Evolutionary conservation across 805 yeast species (phyloP), one percentile per base, ranked within the genome.

Genomic region (Wickerhamomyces bovis): DNA sequence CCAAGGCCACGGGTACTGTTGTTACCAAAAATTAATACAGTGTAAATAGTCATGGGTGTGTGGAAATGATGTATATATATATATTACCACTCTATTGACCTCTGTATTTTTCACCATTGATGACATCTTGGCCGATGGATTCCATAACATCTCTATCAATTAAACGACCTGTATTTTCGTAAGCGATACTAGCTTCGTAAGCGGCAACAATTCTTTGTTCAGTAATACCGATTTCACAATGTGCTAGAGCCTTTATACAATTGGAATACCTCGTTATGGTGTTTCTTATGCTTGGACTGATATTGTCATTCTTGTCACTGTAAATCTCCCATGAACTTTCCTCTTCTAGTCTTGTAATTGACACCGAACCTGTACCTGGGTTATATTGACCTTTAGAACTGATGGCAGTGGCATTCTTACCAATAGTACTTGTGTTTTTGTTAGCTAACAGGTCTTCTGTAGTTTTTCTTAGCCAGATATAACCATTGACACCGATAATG

Each of bases 241-340:
- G 76, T n/a, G 88, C 85, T 50, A 94, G 71, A 0, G 95, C 92
- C 58, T 79, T 78, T 44, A 94, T 72, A 53, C 94, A 90, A 63
- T 89, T 89, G 44, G 84, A 77, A 64, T 94, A 94, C 51, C 98
- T 73, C 2, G 95, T 76, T 28, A 94, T 90, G 8, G 89, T 84
- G 50, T 76, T 78, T 53, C 92, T 78, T 16, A 80, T 72, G 16
- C 77, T 70, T 25, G 72, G 66, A 6, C 85, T 69, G 19, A 94
- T 81, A 19, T 68, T 67, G 52, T 89, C 96, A 62, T 94, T 95
- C 49, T 77, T 76, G 66, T 95, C 98, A 44, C 92, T 82, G 68
- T 94, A 94, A 38, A 94, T 92, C 62, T 90, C 96, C 94, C 95
- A 83, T 1, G 97, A 85, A 25, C 95, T 83, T 60, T 90, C 97